Evolutionary conservation across 768 basidiomycete species (phyloP).

Genomic region (Coprinopsis strossmayeri): DNA sequence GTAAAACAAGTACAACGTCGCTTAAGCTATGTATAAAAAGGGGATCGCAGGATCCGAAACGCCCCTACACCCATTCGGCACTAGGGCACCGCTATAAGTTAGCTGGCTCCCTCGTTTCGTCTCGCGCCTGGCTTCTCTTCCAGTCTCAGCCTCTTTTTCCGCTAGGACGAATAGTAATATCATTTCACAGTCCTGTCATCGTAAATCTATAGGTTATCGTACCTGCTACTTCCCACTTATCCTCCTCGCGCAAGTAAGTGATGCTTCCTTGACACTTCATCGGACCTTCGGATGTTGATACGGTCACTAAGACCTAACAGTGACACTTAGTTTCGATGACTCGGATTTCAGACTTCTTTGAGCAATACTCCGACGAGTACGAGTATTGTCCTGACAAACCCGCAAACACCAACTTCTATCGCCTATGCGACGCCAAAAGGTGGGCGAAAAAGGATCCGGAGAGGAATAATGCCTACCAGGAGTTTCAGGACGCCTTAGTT

Average conservation of each 20-base stretch:
- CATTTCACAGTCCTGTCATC: background rate
- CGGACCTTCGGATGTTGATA: background rate
- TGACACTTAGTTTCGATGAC: background rate
- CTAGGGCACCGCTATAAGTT: background rate
- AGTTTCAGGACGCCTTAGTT: slow-evolving; percentile 24
- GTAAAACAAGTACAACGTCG: background rate
- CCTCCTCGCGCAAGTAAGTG: background rate
- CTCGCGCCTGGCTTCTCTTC: background rate
- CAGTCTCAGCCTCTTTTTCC: background rate
- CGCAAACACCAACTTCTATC: slow-evolving; percentile 16
- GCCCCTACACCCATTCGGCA: background rate
- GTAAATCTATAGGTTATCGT: background rate
- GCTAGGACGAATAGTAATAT: background rate
- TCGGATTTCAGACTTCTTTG: background rate
- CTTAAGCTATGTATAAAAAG: background rate
- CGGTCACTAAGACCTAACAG: background rate
- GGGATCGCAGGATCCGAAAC: background rate
- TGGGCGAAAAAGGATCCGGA: slow-evolving; percentile 13
- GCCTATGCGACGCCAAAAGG: slow-evolving; percentile 14
- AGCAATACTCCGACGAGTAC: background rate
- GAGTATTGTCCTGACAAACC: background rate
- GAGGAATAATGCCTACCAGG: slow-evolving; percentile 11
- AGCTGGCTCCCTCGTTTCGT: background rate
- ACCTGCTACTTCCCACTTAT: background rate
- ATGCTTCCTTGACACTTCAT: background rate